phyloP scores from a whole-genome alignment of 2,329 filamentous ascomycete genomes.

The Cytospora leucostoma region DNA sequence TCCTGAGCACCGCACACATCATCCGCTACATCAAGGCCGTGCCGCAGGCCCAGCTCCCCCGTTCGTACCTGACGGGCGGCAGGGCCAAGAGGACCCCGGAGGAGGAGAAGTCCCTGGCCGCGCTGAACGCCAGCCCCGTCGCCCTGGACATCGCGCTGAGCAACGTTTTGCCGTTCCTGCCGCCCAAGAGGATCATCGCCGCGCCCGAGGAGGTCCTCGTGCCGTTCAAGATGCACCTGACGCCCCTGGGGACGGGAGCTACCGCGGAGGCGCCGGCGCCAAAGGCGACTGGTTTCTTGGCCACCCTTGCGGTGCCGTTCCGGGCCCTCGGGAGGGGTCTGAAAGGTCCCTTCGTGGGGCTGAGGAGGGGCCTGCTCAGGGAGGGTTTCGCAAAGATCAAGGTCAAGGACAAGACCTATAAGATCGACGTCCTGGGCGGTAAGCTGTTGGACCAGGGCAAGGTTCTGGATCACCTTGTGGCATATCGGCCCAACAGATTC shows the following conservation, averaged over 20 bases:
- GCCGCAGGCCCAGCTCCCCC: slow-evolving; percentile 36
- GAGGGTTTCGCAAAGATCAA: slow-evolving; percentile 57
- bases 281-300: background rate
- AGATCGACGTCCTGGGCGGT: slow-evolving; percentile 58
- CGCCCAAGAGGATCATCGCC: slow-evolving; percentile 45
- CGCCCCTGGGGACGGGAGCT: slow-evolving; percentile 34
- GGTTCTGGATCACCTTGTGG: slow-evolving; percentile 58
- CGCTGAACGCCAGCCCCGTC: slow-evolving; percentile 36
- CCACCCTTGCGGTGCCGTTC: slow-evolving; percentile 56
- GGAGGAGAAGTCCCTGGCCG: slow-evolving; percentile 14
- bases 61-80: slow-evolving; percentile 12
- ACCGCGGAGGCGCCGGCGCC: background rate
- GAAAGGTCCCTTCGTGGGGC: slow-evolving; percentile 44
- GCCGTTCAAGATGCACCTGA: slow-evolving; percentile 32
- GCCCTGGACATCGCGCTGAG: slow-evolving; percentile 56
- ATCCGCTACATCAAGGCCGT: slow-evolving; percentile 60
- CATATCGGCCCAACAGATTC: slow-evolving; percentile 26
- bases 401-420: slow-evolving; percentile 52
- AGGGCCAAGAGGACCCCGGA: slow-evolving; percentile 4
- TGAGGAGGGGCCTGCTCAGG: slow-evolving; percentile 55
- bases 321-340: slow-evolving; percentile 49
- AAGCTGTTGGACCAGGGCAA: slow-evolving; percentile 61
- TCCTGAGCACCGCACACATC: slow-evolving; percentile 58
- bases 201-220: slow-evolving; percentile 41
- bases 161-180: slow-evolving; percentile 51